These are phyloP conservation scores for Psilocybe cyanescens DNA, from an alignment of 768 basidiomycete species.

Conservation along the genomic window DNA sequence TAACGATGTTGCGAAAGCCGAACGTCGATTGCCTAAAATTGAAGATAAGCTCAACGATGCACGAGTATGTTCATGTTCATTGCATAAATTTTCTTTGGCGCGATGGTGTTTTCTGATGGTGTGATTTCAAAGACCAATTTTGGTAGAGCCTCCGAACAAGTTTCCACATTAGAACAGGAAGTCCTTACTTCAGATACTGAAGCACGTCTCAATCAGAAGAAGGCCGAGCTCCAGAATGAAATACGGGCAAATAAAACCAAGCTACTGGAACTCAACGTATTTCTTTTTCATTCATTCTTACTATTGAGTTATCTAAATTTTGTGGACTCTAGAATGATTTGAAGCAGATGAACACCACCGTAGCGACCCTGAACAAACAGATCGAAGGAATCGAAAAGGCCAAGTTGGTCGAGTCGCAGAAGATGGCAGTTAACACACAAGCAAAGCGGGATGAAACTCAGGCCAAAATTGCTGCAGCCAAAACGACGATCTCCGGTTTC, in stretches of 20 bases:
- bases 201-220: constrained; percentile 33
- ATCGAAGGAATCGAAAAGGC: constrained; percentile 45
- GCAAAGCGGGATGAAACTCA: constrained; percentile 64
- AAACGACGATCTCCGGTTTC: constrained; percentile 37
- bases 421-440: constrained; percentile 59
- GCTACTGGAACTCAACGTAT: constrained; percentile 51
- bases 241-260: constrained; percentile 50
- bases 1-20: constrained; percentile 37
- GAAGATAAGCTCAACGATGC: constrained; percentile 28
- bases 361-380: constrained; percentile 33
- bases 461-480: constrained; percentile 51
- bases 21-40: constrained; percentile 41
- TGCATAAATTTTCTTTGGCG: background rate
- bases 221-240: constrained; percentile 50
- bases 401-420: constrained; percentile 57
- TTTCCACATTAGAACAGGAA: constrained; percentile 35
- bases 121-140: constrained; percentile 30
- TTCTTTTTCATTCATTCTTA: background rate
- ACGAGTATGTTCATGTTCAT: constrained; percentile 26
- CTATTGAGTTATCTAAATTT: background rate
- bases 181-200: constrained; percentile 32
- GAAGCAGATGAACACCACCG: constrained; percentile 47
- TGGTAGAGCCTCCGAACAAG: constrained; percentile 31
- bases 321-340: constrained; percentile 34
- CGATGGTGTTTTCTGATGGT: background rate